Conservation (phyloP, 2,329 filamentous ascomycete genomes). For the Aureobasidium vineae region DNA sequence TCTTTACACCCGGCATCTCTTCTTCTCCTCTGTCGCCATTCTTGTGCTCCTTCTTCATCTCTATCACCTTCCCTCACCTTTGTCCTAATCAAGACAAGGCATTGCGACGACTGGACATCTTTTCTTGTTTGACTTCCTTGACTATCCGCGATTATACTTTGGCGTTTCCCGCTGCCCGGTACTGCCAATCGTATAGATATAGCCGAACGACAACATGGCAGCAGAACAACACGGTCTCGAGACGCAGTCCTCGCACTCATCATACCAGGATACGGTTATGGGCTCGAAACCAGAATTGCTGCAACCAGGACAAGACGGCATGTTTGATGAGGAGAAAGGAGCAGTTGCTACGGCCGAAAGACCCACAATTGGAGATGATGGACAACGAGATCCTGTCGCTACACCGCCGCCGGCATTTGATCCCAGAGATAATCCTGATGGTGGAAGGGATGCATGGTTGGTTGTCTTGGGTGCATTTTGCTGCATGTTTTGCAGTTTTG, state of each 20-base stretch:
- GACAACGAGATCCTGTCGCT: conserved; percentile 13
- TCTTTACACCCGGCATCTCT: neutral
- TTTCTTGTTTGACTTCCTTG: neutral
- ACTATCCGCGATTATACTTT: conserved; percentile 10
- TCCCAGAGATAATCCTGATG: conserved; percentile 41
- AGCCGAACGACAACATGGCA: conserved; percentile 1
- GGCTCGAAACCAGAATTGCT: conserved; percentile 5
- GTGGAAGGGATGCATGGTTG: conserved; percentile 46
- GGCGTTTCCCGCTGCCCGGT: neutral
- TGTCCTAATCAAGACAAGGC: neutral
- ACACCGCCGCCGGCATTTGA: conserved; percentile 30
- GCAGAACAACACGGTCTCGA: neutral
- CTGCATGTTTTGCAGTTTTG: conserved; percentile 43
- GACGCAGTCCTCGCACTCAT: conserved; percentile 14
- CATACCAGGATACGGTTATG: conserved; percentile 12
- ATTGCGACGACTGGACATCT: conserved; percentile 8
- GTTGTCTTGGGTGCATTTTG: conserved; percentile 41
- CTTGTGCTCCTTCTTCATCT: neutral
- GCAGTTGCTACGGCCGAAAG: conserved; percentile 18
- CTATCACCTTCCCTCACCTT: neutral
- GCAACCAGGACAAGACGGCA: neutral
- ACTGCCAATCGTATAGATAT: neutral
- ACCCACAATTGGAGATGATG: conserved; percentile 2
- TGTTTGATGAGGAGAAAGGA: conserved; percentile 20
- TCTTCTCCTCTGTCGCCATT: neutral